phyloP scores from a whole-genome alignment of 176 grass and related monocot species.

The Poa pratensis region DNA sequence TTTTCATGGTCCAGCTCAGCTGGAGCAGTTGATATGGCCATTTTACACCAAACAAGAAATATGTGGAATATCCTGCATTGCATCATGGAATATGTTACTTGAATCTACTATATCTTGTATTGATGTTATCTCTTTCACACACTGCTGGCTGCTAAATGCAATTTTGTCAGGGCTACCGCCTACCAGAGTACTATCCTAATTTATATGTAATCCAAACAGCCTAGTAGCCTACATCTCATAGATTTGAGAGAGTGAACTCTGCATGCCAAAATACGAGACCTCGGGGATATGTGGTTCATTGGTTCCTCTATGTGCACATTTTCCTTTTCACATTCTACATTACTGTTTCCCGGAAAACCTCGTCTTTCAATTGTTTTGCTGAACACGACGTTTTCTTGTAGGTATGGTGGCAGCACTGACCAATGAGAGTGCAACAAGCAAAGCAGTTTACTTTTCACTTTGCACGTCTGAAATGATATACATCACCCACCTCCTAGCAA shows the following conservation, averaged over 20 bases:
- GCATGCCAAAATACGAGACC: neutral
- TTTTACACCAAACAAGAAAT: neutral
- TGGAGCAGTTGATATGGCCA: neutral
- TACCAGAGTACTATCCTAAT: neutral
- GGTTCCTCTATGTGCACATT: neutral
- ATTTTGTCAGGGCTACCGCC: neutral
- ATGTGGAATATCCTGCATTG: neutral
- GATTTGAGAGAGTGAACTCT: slow-evolving; percentile 9
- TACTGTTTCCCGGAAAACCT: neutral
- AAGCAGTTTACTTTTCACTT: slow-evolving; percentile 90
- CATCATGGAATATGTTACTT: slow-evolving; percentile 17
- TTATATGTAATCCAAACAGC: neutral
- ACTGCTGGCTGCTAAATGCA: slow-evolving; percentile 1
- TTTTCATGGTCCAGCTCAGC: neutral
- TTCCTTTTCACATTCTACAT: slow-evolving; percentile 9
- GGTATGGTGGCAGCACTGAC: slow-evolving; percentile 93
- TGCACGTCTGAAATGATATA: slow-evolving; percentile 99
- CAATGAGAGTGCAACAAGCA: slow-evolving; percentile 96
- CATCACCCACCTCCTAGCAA: slow-evolving; percentile 84
- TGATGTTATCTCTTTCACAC: slow-evolving; percentile 1
- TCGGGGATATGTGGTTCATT: neutral
- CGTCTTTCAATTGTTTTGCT: slow-evolving; percentile 4
- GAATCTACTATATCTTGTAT: neutral
- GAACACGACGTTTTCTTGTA: slow-evolving; percentile 40
- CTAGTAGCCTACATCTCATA: neutral